Percentiles rank a stretch among this genome's conserved stretches.
Evolutionary conservation across 139 green algal species (phyloP).

Genomic region (Deuterostichococcus epilithicus): DNA sequence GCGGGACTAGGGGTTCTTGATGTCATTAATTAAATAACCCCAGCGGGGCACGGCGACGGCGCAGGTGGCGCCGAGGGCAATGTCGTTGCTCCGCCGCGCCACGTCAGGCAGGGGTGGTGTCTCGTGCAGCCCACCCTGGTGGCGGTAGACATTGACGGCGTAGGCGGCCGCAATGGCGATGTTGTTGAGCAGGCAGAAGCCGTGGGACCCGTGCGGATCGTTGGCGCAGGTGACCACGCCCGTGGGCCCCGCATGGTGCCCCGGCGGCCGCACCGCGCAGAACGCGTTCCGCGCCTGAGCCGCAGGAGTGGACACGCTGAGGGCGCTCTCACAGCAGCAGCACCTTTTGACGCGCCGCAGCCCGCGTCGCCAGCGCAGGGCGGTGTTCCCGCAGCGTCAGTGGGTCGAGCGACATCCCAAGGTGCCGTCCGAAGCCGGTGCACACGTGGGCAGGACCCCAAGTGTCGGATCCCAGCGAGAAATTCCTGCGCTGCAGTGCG

Average conservation of each 20-base stretch:
- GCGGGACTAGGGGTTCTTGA: too few species aligned
- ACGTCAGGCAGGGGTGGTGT: too few species aligned
- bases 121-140: slow-evolving; percentile 29
- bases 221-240: slow-evolving; percentile 55
- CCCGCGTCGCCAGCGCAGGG: not conserved
- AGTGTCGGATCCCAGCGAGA: too few species aligned
- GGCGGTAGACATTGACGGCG: slow-evolving; percentile 71
- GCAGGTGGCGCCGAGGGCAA: too few species aligned
- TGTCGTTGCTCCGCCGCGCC: too few species aligned
- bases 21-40: too few species aligned
- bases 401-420: too few species aligned
- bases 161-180: slow-evolving; percentile 87
- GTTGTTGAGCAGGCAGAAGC: slow-evolving; percentile 96
- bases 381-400: too few species aligned
- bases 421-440: too few species aligned
- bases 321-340: not conserved
- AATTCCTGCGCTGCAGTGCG: too few species aligned
- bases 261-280: slow-evolving; percentile 83
- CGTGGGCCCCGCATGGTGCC: slow-evolving; percentile 79
- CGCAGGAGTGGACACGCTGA: not conserved
- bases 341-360: not conserved
- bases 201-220: slow-evolving; percentile 64
- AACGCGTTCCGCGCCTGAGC: slow-evolving; percentile 77
- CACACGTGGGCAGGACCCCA: too few species aligned
- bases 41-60: too few species aligned